These are phyloP conservation scores for Crepidotus variabilis DNA, from an alignment of 768 basidiomycete genomes.

Conservation along the genomic window DNA sequence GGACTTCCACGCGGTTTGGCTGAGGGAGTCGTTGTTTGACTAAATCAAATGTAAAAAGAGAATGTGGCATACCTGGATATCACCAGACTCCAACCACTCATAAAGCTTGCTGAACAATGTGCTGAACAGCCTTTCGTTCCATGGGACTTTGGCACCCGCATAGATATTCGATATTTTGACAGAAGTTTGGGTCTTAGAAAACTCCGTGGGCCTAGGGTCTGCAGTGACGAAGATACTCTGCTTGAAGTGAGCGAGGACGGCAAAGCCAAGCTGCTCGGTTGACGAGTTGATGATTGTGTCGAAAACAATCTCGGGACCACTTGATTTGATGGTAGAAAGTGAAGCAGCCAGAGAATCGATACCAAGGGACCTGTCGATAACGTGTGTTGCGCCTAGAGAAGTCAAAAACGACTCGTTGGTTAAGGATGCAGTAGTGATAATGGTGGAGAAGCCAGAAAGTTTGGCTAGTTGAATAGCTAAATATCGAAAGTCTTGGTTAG, in stretches of 20 bases:
- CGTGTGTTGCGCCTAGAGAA: conserved; percentile 31
- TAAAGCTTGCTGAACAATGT: not conserved
- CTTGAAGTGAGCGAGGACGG: not conserved
- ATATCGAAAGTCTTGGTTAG: too few species aligned
- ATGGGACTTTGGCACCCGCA: not conserved
- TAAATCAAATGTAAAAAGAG: not conserved
- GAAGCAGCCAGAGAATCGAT: conserved; percentile 7
- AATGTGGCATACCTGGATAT: not conserved
- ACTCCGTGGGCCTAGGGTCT: not conserved
- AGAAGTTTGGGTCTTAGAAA: not conserved
- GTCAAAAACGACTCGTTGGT: conserved; percentile 22
- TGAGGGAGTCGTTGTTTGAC: conserved; percentile 8
- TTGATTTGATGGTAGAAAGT: not conserved
- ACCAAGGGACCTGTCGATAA: conserved; percentile 26
- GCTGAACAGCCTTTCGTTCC: not conserved
- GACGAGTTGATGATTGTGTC: not conserved
- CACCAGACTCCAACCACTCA: not conserved
- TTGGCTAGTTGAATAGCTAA: conserved; percentile 38
- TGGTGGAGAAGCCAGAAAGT: conserved; percentile 36
- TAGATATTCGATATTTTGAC: not conserved
- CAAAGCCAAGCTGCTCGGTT: not conserved
- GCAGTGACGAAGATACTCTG: not conserved
- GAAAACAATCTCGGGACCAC: not conserved
- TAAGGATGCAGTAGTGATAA: conserved; percentile 31
- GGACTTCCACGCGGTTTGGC: conserved; percentile 40